Evolutionary conservation across 495 filamentous ascomycete genomes (phyloP).

Genomic region (Penicillium odoratum): DNA sequence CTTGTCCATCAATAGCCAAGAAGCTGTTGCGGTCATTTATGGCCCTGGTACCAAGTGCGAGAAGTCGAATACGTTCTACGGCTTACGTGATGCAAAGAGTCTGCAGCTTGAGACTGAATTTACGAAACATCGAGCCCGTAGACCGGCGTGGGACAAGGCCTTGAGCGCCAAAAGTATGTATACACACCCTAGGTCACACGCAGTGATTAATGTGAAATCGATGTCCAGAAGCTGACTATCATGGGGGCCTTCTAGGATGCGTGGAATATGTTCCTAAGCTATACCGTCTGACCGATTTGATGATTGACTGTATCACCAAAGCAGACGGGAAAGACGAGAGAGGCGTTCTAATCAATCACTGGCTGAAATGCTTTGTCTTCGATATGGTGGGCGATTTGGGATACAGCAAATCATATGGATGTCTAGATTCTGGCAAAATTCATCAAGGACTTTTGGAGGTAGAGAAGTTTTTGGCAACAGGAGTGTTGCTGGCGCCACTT

Average conservation of each 20-base stretch:
- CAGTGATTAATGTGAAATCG: background rate
- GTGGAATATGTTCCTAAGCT: conserved; percentile 6
- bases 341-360: conserved; percentile 5
- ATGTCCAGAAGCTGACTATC: background rate
- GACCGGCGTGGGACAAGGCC: conserved; percentile 5
- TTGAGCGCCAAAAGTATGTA: conserved; percentile 7
- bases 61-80: conserved; percentile 7
- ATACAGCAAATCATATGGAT: conserved; percentile 9
- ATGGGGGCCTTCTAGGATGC: background rate
- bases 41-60: conserved; percentile 7
- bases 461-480: conserved; percentile 1
- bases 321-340: background rate
- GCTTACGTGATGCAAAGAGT: conserved; percentile 2
- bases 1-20: conserved; percentile 4
- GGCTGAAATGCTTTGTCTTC: conserved; percentile 6
- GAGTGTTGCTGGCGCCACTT: background rate
- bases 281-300: conserved; percentile 1
- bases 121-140: background rate
- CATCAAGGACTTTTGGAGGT: conserved; percentile 4
- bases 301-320: conserved; percentile 3
- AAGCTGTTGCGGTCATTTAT: conserved; percentile 2
- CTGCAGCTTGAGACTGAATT: conserved; percentile 3
- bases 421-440: conserved; percentile 4
- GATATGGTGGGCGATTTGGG: conserved; percentile 5
- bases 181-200: background rate